These are phyloP conservation scores for Mycena chlorophos DNA, from an alignment of 768 basidiomycete genomes.

Conservation along the genomic window DNA sequence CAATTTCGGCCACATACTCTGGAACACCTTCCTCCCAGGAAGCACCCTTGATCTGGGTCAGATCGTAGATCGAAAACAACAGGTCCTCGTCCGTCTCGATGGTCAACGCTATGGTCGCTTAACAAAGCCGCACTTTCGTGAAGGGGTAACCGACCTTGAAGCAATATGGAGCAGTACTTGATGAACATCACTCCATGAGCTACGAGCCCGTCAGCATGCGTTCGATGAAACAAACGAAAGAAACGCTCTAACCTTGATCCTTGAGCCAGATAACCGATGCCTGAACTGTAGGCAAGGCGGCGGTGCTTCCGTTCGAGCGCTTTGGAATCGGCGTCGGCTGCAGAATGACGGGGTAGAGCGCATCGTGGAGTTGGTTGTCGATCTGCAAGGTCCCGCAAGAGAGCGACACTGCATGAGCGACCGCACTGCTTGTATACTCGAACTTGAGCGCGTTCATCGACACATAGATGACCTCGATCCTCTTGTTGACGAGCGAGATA, in stretches of 20 bases:
- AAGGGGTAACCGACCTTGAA: too few species aligned
- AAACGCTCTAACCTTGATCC: constrained; percentile 69
- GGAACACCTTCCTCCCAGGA: constrained; percentile 80
- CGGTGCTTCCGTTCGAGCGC: constrained; percentile 64
- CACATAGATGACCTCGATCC: constrained; percentile 86
- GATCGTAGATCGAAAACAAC: constrained; percentile 86
- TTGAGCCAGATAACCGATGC: constrained; percentile 87
- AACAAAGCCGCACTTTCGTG: too few species aligned
- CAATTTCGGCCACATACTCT: constrained; percentile 61
- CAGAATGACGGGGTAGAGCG: constrained; percentile 89
- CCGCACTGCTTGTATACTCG: constrained; percentile 77
- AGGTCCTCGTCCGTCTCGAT: constrained; percentile 98
- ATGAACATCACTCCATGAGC: constrained; percentile 98
- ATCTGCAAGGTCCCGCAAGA: constrained; percentile 88
- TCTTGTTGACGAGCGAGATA: constrained; percentile 85
- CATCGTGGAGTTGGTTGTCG: constrained; percentile 97
- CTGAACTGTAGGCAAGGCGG: constrained; percentile 86
- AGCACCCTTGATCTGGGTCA: constrained; percentile 87
- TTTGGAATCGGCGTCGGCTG: constrained; percentile 89
- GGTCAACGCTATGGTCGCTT: too few species aligned
- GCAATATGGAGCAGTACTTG: constrained; percentile 92
- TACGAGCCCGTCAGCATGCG: constrained; percentile 31
- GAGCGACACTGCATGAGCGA: constrained; percentile 78
- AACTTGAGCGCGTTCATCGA: constrained; percentile 77
- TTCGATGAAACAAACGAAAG: neutral